Evolutionary conservation across 768 basidiomycete species (phyloP), one percentile per base, ranked within the genome.

Genomic region (Pleurotus ostreatus): DNA sequence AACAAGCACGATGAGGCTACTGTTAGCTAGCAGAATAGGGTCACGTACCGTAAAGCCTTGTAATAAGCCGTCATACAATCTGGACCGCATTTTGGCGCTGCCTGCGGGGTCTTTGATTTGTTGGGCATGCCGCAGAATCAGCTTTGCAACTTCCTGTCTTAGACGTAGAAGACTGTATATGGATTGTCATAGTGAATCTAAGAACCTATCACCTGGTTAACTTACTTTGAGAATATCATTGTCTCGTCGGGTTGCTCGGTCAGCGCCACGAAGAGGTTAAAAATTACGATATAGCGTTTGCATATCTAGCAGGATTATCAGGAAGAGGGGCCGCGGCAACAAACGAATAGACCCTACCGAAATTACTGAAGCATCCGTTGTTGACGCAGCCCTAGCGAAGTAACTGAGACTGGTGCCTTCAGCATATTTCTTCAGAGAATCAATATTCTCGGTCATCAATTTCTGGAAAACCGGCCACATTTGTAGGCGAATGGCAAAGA

Each of bases 381-480:
- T 86, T 13, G 71, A 70, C 4, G 77, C 70, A 6, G 80, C 74
- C 53, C 86, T 80, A 61, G 81, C 81, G 65, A 89, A 85, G 64
- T 86, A 86, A 37, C 87, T 77, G 34, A 72, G 69, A 56, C 75
- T 72, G 18, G 83, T 74, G 12, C 88, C 86, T 62, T 94, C 95
- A 1, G 89, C 89, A 22, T 94, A 69, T 66, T 84, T 89, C 68
- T 88, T 94, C 58, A 98, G 70, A 25, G 84, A 80, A 12, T 95
- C 93, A 45, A 88, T 76, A 61, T 98, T 85, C 16, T 88, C 85
- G 20, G 88, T 82, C 85, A 98, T 89, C 26, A 80, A 81, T 64
- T 90, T 95, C 66, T 95, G 89, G 70, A 96, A 98, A 4, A 89
- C 76, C 1, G 96, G 97, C 93, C 94, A 98, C 78, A 98, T 83